Percentiles rank a stretch among this genome's conserved stretches.
phyloP scores from a whole-genome alignment of 345 rosid genomes.

The Trapa incisa region DNA sequence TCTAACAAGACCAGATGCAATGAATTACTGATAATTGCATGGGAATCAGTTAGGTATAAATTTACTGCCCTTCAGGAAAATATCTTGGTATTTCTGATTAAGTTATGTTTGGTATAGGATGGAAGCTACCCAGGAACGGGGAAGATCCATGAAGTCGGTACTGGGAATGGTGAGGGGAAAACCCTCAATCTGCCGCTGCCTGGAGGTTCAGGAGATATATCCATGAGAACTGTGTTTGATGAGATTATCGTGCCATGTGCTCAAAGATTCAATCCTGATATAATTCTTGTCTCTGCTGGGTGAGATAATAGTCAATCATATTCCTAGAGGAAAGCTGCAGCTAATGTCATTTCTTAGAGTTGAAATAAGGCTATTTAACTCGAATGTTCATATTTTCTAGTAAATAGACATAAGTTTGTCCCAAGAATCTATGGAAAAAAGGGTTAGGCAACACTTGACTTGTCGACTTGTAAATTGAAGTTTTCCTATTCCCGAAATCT shows the following conservation, averaged over 20 bases:
- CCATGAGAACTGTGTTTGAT: conserved; percentile 74
- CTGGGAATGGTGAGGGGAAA: conserved; percentile 78
- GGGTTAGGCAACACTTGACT: no score
- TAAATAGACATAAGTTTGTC: no score
- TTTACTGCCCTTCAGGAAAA: no score
- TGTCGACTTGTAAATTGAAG: no score
- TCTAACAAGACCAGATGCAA: not conserved
- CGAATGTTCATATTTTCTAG: no score
- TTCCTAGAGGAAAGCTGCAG: no score
- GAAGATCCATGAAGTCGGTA: conserved; percentile 57
- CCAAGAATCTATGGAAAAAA: no score
- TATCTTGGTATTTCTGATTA: not conserved
- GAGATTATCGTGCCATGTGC: conserved; percentile 82
- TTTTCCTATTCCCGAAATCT: no score
- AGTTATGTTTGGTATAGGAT: conserved; percentile 30
- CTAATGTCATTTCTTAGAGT: no score
- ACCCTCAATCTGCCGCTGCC: conserved; percentile 83
- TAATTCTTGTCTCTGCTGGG: conserved; percentile 98
- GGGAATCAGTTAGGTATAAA: not conserved
- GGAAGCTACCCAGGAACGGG: conserved; percentile 98
- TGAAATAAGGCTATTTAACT: no score
- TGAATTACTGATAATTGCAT: not conserved
- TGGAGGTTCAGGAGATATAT: conserved; percentile 84
- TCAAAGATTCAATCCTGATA: conserved; percentile 83
- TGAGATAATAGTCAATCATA: conserved; percentile 18